Conservation (phyloP, 2,329 filamentous ascomycete genomes). For the Pyrenochaeta sp. region DNA sequence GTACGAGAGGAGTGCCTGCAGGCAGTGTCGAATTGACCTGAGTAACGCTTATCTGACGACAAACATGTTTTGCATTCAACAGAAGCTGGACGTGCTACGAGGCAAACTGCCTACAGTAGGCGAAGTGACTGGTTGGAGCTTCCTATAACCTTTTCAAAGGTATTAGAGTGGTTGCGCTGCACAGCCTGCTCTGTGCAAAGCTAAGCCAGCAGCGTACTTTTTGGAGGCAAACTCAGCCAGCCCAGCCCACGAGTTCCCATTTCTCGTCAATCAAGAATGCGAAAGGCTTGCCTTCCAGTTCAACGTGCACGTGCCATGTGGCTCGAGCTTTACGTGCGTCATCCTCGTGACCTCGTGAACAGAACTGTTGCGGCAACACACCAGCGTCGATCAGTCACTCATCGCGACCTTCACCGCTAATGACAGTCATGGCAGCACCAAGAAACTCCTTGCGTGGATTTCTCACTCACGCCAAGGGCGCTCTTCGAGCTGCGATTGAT, state of each 20-base stretch:
- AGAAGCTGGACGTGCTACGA: neutral
- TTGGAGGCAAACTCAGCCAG: neutral
- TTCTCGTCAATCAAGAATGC: neutral
- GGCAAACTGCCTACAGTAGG: neutral
- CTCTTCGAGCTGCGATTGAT: conserved; percentile 52
- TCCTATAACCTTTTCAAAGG: neutral
- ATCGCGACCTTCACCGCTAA: conserved; percentile 20
- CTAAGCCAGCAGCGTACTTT: neutral
- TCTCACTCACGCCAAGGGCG: conserved; percentile 54
- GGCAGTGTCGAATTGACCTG: conserved; percentile 60
- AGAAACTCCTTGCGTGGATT: conserved; percentile 58
- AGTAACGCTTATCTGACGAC: neutral
- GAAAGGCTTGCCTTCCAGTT: neutral
- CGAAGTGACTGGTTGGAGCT: neutral
- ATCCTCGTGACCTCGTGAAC: conserved; percentile 5
- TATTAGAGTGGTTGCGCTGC: neutral
- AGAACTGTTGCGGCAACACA: conserved; percentile 3
- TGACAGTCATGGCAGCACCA: conserved; percentile 50
- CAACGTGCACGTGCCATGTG: conserved; percentile 12
- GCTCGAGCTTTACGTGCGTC: conserved; percentile 24
- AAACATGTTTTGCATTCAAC: neutral
- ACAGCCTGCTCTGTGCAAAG: neutral
- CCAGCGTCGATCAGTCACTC: conserved; percentile 3
- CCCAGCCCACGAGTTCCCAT: neutral
- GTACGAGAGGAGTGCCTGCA: conserved; percentile 61